A percentile compares a stretch with the other conserved stretches of the same genome.
Conservation (phyloP, 2,329 filamentous ascomycete genomes). For the Fusarium annulatum region DNA sequence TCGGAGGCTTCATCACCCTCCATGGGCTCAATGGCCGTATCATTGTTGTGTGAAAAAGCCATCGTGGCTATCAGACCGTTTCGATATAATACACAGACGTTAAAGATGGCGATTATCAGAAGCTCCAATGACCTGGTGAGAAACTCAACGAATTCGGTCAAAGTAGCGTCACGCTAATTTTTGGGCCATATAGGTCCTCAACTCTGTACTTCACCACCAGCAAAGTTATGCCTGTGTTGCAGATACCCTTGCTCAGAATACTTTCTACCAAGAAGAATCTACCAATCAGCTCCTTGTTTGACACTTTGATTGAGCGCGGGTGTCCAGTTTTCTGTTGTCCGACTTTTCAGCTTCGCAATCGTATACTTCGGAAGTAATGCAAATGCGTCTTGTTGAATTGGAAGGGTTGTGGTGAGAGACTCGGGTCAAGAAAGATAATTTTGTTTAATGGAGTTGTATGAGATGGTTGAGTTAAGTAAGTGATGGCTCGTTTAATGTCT, state of each 20-base stretch:
- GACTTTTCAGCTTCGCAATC: neutral
- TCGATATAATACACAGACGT: neutral
- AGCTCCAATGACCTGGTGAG: neutral
- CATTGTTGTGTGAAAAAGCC: neutral
- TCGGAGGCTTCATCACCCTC: neutral
- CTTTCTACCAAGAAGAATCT: neutral
- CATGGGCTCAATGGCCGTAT: neutral
- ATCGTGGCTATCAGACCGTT: neutral
- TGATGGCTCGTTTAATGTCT: neutral
- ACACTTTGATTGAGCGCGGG: neutral
- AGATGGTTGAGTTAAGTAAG: neutral
- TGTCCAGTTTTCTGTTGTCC: neutral
- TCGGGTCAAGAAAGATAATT: neutral
- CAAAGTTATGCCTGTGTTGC: fast-evolving
- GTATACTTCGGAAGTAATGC: neutral
- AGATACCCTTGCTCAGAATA: fast-evolving
- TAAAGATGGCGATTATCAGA: neutral
- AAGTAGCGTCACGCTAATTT: neutral
- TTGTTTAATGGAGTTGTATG: neutral
- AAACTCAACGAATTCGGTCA: slow-evolving; percentile 13
- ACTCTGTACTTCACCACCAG: neutral
- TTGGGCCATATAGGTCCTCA: too few species aligned
- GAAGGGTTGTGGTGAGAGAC: neutral
- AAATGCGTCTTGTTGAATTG: neutral
- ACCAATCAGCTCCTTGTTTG: neutral